Evolutionary conservation across 75 land plant species (phyloP).

Genomic region (Cunninghamia lanceolata): DNA sequence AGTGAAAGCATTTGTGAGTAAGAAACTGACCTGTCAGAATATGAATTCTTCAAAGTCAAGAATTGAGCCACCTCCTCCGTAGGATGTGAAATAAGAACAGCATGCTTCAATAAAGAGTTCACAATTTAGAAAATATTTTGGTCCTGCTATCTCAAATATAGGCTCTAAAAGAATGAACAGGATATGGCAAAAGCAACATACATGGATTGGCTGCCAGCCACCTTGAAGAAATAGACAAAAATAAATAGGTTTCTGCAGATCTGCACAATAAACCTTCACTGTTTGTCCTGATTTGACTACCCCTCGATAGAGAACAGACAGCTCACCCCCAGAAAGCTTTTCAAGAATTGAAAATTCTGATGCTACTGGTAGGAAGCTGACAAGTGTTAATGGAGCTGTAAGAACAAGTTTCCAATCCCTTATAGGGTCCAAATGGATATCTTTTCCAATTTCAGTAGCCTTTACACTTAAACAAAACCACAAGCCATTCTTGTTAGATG

Average conservation of each 20-base stretch:
- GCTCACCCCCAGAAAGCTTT: slow-evolving; percentile 41
- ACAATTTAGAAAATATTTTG: background rate
- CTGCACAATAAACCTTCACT: slow-evolving; percentile 62
- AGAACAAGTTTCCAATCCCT: slow-evolving; percentile 74
- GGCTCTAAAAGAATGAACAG: background rate
- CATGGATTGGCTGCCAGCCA: slow-evolving; percentile 83
- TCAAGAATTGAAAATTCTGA: slow-evolving; percentile 71
- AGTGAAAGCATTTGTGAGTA: background rate
- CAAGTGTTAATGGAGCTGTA: slow-evolving; percentile 66
- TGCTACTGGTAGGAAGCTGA: slow-evolving; percentile 72
- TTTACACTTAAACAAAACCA: slow-evolving; percentile 81
- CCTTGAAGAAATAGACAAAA: slow-evolving; percentile 70
- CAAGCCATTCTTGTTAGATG: slow-evolving; percentile 33
- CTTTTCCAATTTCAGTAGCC: slow-evolving; percentile 82
- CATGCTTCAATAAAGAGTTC: slow-evolving; percentile 47
- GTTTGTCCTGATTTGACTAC: slow-evolving; percentile 59
- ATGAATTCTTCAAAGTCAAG: slow-evolving; percentile 55
- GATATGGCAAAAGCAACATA: slow-evolving; percentile 21
- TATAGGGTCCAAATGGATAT: slow-evolving; percentile 66
- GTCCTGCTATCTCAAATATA: background rate
- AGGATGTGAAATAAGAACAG: slow-evolving; percentile 81
- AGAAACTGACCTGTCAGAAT: slow-evolving; percentile 56
- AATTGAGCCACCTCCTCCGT: slow-evolving; percentile 34
- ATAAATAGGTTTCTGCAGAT: slow-evolving; percentile 60
- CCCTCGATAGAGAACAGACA: slow-evolving; percentile 43